Conservation (phyloP, 1,284 basidiomycete genomes). For the Coniophora puteana region DNA sequence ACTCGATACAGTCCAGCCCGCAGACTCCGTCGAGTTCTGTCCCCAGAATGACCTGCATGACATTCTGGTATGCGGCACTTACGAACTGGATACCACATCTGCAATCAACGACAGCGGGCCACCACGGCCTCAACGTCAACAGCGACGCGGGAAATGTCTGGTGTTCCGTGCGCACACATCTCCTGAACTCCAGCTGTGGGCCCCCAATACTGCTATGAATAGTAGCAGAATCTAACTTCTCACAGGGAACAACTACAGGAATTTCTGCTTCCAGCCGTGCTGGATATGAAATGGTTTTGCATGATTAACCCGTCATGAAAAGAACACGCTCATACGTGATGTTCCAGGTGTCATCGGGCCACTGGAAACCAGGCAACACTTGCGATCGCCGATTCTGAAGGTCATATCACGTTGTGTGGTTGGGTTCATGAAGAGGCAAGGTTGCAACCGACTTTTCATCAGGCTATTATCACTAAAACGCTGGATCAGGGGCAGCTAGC, state of each 20-base stretch:
- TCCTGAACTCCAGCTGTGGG: slow-evolving; percentile 18
- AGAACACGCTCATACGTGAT: too few relatives aligned
- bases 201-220: too few relatives aligned
- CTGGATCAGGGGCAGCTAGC: slow-evolving; percentile 41
- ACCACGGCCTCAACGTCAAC: slow-evolving; percentile 26
- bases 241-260: slow-evolving; percentile 66
- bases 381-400: slow-evolving; percentile 82
- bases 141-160: slow-evolving; percentile 63
- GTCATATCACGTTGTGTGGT: slow-evolving; percentile 62
- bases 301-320: too few relatives aligned
- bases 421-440: slow-evolving; percentile 50
- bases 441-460: slow-evolving; percentile 3
- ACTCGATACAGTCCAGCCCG: slow-evolving; percentile 77
- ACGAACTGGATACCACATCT: slow-evolving; percentile 53
- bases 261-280: slow-evolving; percentile 75
- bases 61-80: slow-evolving; percentile 87
- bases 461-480: slow-evolving; percentile 4
- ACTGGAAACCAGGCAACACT: slow-evolving; percentile 43
- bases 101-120: slow-evolving; percentile 1
- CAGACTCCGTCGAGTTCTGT: slow-evolving; percentile 91
- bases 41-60: slow-evolving; percentile 56
- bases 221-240: too few relatives aligned
- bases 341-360: slow-evolving; percentile 54
- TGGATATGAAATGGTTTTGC: slow-evolving; percentile 90
- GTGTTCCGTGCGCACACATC: slow-evolving; percentile 49